Evolutionary conservation across 345 rosid species (phyloP).

Genomic region (Microcos paniculata): DNA sequence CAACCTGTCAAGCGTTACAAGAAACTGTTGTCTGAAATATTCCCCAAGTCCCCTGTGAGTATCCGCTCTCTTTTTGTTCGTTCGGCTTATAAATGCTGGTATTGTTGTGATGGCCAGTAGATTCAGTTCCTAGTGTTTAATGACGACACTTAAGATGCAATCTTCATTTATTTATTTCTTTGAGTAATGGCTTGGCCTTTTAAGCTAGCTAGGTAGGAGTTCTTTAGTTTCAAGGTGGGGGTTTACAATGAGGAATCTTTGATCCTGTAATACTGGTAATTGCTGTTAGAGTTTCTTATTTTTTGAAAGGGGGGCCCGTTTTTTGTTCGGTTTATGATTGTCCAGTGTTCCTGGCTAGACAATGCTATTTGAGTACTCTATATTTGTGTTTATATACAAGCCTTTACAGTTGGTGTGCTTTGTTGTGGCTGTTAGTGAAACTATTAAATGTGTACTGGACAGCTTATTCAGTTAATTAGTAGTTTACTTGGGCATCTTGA

Average conservation of each 20-base stretch:
- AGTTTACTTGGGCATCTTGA: background rate
- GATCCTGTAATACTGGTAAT: background rate
- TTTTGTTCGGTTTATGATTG: background rate
- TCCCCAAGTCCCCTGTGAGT: constrained; percentile 83
- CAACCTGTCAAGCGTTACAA: constrained; percentile 98
- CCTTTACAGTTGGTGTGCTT: background rate
- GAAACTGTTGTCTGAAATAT: constrained; percentile 86
- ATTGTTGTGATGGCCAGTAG: background rate
- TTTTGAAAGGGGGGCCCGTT: background rate
- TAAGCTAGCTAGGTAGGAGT: background rate
- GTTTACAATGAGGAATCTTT: background rate
- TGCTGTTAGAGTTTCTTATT: background rate
- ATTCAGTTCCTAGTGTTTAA: background rate
- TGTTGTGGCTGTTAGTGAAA: background rate
- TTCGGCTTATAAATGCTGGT: constrained; percentile 1
- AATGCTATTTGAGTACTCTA: background rate
- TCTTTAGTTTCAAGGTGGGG: background rate
- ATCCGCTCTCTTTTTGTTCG: background rate
- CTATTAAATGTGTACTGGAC: background rate
- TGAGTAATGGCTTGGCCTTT: background rate
- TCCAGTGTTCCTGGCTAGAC: background rate
- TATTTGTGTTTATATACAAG: background rate
- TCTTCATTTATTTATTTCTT: background rate
- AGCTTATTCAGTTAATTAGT: background rate
- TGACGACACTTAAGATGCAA: background rate